Evolutionary conservation across 257 asterid genomes (phyloP).

Genomic region (Ilex aquifolium): DNA sequence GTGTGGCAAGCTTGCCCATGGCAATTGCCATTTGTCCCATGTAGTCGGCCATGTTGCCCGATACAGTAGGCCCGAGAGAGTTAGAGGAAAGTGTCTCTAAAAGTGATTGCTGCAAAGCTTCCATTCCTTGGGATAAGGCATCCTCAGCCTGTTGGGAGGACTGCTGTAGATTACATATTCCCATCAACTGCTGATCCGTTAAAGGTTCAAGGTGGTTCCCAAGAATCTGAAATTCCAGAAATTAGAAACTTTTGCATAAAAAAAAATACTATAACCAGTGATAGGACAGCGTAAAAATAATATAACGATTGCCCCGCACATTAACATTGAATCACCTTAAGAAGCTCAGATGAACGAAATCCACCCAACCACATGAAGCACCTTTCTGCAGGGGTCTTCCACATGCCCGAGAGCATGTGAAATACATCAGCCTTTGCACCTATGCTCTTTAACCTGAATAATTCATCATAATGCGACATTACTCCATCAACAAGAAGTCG

Average conservation of each 20-base stretch:
- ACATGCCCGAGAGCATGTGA: conserved; percentile 93
- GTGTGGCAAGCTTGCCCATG: conserved; percentile 64
- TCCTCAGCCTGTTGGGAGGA: conserved; percentile 94
- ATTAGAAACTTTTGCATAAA: not conserved
- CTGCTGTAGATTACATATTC: conserved; percentile 70
- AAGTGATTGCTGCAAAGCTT: conserved; percentile 76
- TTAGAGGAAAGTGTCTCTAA: conserved; percentile 70
- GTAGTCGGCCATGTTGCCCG: conserved; percentile 62
- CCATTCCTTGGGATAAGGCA: conserved; percentile 96
- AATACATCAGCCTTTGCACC: conserved; percentile 75
- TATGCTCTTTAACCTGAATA: conserved; percentile 54
- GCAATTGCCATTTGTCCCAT: conserved; percentile 90
- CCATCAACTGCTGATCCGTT: conserved; percentile 73
- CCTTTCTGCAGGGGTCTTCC: conserved; percentile 90
- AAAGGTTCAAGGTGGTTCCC: conserved; percentile 76
- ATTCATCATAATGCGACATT: conserved; percentile 75
- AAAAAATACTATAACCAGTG: not conserved
- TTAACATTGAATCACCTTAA: conserved; percentile 43
- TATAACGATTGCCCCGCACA: not conserved
- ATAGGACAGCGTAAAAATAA: not conserved
- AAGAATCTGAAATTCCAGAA: conserved; percentile 46
- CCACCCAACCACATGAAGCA: conserved; percentile 99
- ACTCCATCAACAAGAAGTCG: conserved; percentile 67
- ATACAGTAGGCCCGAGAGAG: conserved; percentile 35
- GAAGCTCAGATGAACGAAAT: conserved; percentile 81